Base-by-base conservation (phyloP, 306 rosid genomes). In the Luffa aegyptiaca region DNA sequence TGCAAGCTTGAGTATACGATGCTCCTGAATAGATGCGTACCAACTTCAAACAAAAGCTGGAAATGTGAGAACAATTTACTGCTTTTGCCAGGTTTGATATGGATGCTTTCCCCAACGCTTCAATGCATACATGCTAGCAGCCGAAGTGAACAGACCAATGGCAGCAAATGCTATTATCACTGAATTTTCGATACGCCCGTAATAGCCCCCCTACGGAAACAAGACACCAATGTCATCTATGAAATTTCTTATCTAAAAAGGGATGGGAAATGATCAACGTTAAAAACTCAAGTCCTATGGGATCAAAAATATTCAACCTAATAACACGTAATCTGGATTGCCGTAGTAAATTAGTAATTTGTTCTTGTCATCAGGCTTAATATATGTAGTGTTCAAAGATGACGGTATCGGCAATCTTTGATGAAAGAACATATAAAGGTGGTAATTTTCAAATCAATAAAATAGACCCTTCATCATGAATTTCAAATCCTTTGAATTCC, bases 31-130 rank as follows among this genome's bases (percentile, higher is more conserved):
- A 20, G 31, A 66, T 37, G 31, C 36, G 2, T 11, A 42, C 75
- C 75, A 21, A 42, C 36, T 44, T 69, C 75, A 44, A 42, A 69
- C 53, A 35, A 68, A 68, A 68, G 8, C 35, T 41, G 4, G 75
- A 68, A 41, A 68, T 41, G 51, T 14, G 52, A 41, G 0, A 41
- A 69, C 75, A 62, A n/a, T 69, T 94, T 85, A 92, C 73, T 85
- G 83, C 75, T 92, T 90, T 81, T 82, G 90, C 94, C 95, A 87
- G 77, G 85, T 91, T 72, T 91, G 91, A 87, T 92, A 92, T 1
- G 97, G 97, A 80, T 94, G 97, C 88, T 94, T 94, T 71, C 97
- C 98, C 76, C 84, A 86, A 52, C 91, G 89, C 85, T 91, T 94
- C 90, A 92, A 87, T 76, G 87, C 82, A 83, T 90, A 90, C 93